Evolutionary conservation across 148 eudicot species (phyloP).

Genomic region (Rhododendron griersonianum): DNA sequence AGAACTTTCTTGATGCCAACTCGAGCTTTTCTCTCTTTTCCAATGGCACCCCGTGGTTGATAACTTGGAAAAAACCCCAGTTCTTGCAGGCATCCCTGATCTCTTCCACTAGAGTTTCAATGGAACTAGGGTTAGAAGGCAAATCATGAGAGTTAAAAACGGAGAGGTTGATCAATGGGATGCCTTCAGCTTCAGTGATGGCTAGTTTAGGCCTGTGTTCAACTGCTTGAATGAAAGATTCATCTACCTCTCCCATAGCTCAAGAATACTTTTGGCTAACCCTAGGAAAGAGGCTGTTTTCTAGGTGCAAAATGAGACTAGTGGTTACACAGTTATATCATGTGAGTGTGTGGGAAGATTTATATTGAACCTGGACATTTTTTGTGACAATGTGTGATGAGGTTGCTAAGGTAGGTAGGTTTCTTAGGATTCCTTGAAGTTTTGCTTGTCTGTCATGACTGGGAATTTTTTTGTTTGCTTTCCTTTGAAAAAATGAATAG

Average conservation of each 20-base stretch:
- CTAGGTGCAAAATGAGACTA: background rate
- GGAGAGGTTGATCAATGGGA: slow-evolving; percentile 49
- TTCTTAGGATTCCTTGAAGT: background rate
- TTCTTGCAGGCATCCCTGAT: slow-evolving; percentile 38
- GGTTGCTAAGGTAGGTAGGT: background rate
- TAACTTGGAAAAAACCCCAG: slow-evolving; percentile 63
- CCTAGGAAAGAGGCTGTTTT: background rate
- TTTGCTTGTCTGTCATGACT: background rate
- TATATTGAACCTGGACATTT: background rate
- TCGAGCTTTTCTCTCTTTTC: slow-evolving; percentile 21
- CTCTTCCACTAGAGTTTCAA: slow-evolving; percentile 13
- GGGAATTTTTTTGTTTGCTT: background rate
- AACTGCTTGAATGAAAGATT: slow-evolving; percentile 15
- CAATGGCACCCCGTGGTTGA: slow-evolving; percentile 43
- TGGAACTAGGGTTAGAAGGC: background rate
- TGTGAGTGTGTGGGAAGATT: background rate
- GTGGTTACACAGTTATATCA: background rate
- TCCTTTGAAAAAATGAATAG: too few species aligned
- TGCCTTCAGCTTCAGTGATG: slow-evolving; percentile 12
- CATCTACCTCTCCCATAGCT: slow-evolving; percentile 5
- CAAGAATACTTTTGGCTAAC: background rate
- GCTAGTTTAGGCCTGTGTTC: slow-evolving; percentile 16
- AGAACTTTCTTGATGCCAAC: slow-evolving; percentile 33
- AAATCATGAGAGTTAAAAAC: slow-evolving; percentile 13
- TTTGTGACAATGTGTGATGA: background rate